These are phyloP conservation scores for Exophiala dermatitidis DNA, from an alignment of 2,329 filamentous ascomycete genomes.

Conservation along the genomic window DNA sequence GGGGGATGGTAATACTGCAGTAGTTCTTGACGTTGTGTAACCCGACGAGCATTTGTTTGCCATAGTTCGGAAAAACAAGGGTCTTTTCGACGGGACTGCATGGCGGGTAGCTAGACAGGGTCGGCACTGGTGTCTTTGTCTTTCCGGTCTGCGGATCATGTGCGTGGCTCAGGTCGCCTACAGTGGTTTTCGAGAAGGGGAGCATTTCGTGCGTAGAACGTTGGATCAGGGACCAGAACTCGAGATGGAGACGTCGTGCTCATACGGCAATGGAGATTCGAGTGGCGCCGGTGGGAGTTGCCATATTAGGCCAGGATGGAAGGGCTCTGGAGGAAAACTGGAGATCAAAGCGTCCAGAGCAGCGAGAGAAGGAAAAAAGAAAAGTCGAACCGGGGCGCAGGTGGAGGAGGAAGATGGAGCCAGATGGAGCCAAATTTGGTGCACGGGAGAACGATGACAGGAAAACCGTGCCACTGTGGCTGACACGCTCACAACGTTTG, in stretches of 20 bases:
- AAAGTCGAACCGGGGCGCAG: background rate
- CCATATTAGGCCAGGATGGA: conserved; percentile 8
- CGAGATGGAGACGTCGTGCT: background rate
- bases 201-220: background rate
- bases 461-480: background rate
- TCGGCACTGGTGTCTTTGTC: background rate
- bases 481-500: background rate
- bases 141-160: background rate
- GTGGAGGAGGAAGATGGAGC: background rate
- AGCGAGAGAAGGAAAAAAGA: background rate
- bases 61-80: conserved; percentile 3
- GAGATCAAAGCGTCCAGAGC: background rate
- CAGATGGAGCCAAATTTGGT: background rate
- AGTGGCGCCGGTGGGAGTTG: conserved; percentile 22
- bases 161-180: background rate
- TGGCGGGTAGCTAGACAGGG: background rate
- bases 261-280: background rate
- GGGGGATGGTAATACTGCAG: conserved; percentile 12
- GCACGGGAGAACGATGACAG: background rate
- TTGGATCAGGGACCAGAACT: background rate
- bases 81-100: conserved; percentile 1
- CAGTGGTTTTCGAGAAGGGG: background rate
- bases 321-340: background rate
- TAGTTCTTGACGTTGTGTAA: conserved; percentile 15
- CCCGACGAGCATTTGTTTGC: background rate